A percentile compares a stretch with the other conserved stretches of the same genome.
These are phyloP conservation scores for Naegleria lovaniensis DNA, from an alignment of 208 protist genomes.

Conservation along the genomic window DNA sequence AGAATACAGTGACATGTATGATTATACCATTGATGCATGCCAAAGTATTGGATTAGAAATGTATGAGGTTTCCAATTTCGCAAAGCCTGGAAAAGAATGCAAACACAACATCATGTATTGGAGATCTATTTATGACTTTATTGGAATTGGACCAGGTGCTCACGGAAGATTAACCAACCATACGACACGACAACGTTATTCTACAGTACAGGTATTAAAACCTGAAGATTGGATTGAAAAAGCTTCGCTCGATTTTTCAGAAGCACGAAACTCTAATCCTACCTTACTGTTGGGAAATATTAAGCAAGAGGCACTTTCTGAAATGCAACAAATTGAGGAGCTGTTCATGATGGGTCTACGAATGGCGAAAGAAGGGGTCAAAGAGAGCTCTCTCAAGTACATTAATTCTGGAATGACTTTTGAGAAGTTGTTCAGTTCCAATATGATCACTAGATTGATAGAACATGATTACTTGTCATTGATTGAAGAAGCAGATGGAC, in stretches of 20 bases:
- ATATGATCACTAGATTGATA: neutral
- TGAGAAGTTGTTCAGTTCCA: neutral
- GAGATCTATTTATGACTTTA: neutral
- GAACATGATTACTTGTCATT: neutral
- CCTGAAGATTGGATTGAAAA: constrained; percentile 9
- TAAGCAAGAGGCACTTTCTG: neutral
- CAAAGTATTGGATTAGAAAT: neutral
- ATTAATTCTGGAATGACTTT: neutral
- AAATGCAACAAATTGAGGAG: neutral
- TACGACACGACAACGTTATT: neutral
- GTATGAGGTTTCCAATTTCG: constrained; percentile 17
- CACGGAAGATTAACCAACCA: neutral
- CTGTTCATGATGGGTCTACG: constrained; percentile 10
- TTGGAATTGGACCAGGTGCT: constrained; percentile 13
- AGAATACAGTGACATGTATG: neutral
- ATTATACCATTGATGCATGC: neutral
- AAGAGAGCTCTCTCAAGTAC: neutral
- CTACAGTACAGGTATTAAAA: neutral
- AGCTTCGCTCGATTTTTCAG: neutral
- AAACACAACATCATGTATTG: constrained; percentile 24
- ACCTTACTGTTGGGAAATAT: neutral
- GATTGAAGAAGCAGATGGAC: neutral
- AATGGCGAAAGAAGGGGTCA: neutral
- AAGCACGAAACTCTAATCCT: neutral
- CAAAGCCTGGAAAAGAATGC: neutral